These are phyloP conservation scores for Bryopsis sp. DNA, from an alignment of 139 green algal genomes.

Conservation along the genomic window DNA sequence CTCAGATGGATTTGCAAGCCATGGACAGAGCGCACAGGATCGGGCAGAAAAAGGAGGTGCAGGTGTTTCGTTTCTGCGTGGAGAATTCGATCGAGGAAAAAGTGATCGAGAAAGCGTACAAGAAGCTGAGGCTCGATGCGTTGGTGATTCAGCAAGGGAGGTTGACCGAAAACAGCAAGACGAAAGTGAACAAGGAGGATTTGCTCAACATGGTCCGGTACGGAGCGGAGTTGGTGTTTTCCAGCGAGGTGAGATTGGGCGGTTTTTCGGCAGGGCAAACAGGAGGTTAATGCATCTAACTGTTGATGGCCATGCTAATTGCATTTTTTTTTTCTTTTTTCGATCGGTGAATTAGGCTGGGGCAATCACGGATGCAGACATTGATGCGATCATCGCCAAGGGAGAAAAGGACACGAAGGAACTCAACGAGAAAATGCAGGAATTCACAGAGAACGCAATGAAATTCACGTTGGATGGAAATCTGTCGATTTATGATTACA, in stretches of 20 bases:
- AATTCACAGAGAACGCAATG: constrained; percentile 92
- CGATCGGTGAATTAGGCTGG: no score
- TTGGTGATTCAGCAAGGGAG: constrained; percentile 99
- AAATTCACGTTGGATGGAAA: constrained; percentile 92
- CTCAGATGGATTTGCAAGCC: constrained; percentile 65
- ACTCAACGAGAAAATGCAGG: constrained; percentile 92
- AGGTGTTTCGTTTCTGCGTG: constrained; percentile 95
- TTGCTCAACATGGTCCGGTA: constrained; percentile 97
- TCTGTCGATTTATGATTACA: constrained; percentile 76
- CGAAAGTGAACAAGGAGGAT: constrained; percentile 95
- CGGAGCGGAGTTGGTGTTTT: constrained; percentile 95
- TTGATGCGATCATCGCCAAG: constrained; percentile 92
- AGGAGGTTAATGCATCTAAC: no score
- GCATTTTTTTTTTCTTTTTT: no score
- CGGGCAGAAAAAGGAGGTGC: constrained; percentile 99
- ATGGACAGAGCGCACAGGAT: constrained; percentile 99
- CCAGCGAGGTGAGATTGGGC: no score
- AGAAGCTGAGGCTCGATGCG: constrained; percentile 97
- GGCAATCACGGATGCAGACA: constrained; percentile 70
- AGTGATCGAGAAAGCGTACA: constrained; percentile 99
- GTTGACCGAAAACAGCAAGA: constrained; percentile 79
- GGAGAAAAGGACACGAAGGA: constrained; percentile 79
- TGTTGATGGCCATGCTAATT: no score
- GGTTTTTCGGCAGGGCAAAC: no score
- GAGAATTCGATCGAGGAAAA: constrained; percentile 98